Base-by-base conservation (phyloP, 768 basidiomycete species). In the Agaricus bisporus region DNA sequence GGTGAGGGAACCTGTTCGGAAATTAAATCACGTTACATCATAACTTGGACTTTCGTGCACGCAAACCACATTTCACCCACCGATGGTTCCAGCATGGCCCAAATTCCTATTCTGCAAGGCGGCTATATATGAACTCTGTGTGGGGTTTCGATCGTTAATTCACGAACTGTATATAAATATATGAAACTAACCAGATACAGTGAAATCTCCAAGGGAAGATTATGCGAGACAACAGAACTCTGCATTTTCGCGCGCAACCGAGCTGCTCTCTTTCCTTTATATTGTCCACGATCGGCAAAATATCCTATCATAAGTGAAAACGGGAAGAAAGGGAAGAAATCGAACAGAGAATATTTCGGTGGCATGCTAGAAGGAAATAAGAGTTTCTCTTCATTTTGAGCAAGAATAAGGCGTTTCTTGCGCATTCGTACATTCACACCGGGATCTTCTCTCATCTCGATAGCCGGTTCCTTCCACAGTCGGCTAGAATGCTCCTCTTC, bases 301-400 rank as follows among this genome's bases (percentile, higher is more conserved):
- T 64, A 66, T 29, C 67, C 60, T 4, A 82, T 76, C 20, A 84
- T 59, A 7, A 86, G 66, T 32, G 86, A 85, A 65, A 88, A 84
- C 14, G 86, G 85, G 68, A 85, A 87, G 7, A 86, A 56, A 61
- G 86, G 85, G 68, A 85, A 87, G 7, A 86, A 56, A 61, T 87
- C 85, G 54, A 85, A 79, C 37, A 83, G 36, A 46, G 77, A 71
- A 58, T 78, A 83, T 62, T 76, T 76, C 1, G 85, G 84, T 4
- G 86, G 83, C 64, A 74, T 73, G 44, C 67, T 67, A 4, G 80
- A 74, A 4, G 86, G 84, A 12, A 79, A 62, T 22, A 86, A 68
- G 54, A 69, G 70, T 22, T 58, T 61, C 51, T 82, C 81, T 14
- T 79, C 79, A 12, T 63, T 61, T 41, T 65, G 60, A n/a, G 71